A percentile compares a stretch with the other conserved stretches of the same genome.
phyloP scores from a whole-genome alignment of 1,284 basidiomycete genomes.

The Retiboletus fuscus region DNA sequence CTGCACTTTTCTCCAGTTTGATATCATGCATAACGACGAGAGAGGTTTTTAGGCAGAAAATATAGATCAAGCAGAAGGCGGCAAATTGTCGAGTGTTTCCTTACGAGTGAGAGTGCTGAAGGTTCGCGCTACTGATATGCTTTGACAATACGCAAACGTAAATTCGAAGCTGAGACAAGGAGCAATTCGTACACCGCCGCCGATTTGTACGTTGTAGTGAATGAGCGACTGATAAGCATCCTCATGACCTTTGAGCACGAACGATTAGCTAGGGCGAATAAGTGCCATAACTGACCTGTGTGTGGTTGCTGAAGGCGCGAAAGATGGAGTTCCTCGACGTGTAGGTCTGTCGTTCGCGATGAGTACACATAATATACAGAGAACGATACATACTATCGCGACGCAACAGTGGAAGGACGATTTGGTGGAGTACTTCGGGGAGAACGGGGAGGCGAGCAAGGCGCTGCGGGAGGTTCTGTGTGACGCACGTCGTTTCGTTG shows the following conservation, averaged over 20 bases:
- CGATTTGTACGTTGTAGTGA: conserved; percentile 81
- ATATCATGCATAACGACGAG: no score
- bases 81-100: no score
- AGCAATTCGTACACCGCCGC: conserved; percentile 80
- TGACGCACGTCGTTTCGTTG: no score
- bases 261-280: conserved; percentile 20
- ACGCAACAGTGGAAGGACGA: no score
- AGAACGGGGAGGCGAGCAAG: no score
- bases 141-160: conserved; percentile 49
- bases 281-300: no score
- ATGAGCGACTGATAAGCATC: conserved; percentile 81
- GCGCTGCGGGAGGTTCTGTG: no score
- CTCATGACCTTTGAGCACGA: conserved; percentile 54
- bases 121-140: conserved; percentile 69
- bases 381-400: conserved; percentile 53
- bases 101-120: conserved; percentile 69
- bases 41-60: no score
- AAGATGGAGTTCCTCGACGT: conserved; percentile 53
- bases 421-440: no score
- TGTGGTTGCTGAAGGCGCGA: no score
- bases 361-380: not conserved
- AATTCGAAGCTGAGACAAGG: conserved; percentile 81
- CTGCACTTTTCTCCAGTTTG: no score
- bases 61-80: no score
- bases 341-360: conserved; percentile 50